These are phyloP conservation scores for Nadsonia commutata DNA, from an alignment of 1,139 yeast genomes.

Conservation along the genomic window DNA sequence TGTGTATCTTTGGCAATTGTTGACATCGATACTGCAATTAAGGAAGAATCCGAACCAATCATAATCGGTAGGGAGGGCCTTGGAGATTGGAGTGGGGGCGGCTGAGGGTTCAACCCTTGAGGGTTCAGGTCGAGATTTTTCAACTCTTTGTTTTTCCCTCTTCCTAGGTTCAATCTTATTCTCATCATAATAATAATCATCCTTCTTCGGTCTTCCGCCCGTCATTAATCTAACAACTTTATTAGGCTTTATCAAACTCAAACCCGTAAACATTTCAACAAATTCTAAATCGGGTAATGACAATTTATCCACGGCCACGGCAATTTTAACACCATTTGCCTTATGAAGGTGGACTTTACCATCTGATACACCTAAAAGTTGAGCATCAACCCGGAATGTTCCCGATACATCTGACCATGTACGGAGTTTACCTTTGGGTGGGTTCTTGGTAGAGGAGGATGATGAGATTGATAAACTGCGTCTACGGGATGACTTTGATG, in stretches of 20 bases:
- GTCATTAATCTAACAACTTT: too few relatives aligned
- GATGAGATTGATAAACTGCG: conserved; percentile 6
- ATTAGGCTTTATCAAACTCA: conserved; percentile 21
- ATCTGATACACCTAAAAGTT: conserved; percentile 80
- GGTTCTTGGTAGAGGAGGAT: conserved; percentile 3
- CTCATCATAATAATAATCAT: background rate
- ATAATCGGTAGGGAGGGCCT: conserved; percentile 30
- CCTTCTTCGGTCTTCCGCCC: too few relatives aligned
- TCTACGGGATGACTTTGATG: conserved; percentile 2
- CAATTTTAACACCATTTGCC: conserved; percentile 90
- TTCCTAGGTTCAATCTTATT: background rate
- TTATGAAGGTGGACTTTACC: conserved; percentile 92
- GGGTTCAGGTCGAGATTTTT: background rate
- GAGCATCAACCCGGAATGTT: conserved; percentile 91
- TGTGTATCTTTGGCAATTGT: conserved; percentile 86
- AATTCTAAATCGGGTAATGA: conserved; percentile 79
- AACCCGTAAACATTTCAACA: conserved; percentile 79
- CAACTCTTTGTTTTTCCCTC: background rate
- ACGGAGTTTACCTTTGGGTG: conserved; percentile 39
- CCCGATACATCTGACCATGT: conserved; percentile 96
- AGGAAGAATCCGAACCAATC: conserved; percentile 97
- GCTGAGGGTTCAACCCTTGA: background rate
- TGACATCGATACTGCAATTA: conserved; percentile 82
- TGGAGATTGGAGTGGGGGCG: conserved; percentile 11
- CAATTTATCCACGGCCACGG: conserved; percentile 79